Evolutionary conservation across 805 yeast genomes (phyloP).

Genomic region (Metschnikowia arizonensis): DNA sequence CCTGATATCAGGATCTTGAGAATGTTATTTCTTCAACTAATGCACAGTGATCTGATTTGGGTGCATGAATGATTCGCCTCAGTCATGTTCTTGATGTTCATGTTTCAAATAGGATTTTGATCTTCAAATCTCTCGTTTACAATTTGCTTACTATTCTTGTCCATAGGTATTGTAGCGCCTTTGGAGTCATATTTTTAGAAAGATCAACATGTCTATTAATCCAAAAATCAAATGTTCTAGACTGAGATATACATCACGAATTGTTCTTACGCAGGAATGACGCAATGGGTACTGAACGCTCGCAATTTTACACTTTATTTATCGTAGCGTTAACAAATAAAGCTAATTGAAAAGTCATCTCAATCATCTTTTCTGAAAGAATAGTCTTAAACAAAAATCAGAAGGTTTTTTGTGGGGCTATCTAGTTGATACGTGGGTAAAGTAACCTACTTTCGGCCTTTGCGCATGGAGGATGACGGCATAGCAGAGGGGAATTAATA

Average conservation of each 20-base stretch:
- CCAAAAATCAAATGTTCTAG: constrained; percentile 1
- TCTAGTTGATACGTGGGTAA: neutral
- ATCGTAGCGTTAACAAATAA: neutral
- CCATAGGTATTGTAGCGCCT: neutral
- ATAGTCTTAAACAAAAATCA: neutral
- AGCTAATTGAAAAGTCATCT: neutral
- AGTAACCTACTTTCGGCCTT: neutral
- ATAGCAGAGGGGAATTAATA: constrained; percentile 5
- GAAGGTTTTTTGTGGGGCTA: neutral
- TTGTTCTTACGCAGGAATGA: neutral
- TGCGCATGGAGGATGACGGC: constrained; percentile 4
- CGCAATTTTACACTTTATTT: neutral
- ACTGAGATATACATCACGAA: neutral
- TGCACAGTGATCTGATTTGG: neutral
- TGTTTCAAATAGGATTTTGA: too few species aligned
- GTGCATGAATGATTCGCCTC: neutral
- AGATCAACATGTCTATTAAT: neutral
- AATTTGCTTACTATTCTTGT: neutral
- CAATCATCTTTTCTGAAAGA: too few species aligned
- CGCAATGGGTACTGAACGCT: neutral
- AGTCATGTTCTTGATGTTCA: neutral
- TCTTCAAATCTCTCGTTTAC: neutral
- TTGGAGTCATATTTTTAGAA: neutral
- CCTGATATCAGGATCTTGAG: neutral
- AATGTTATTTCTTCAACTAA: neutral